Evolutionary conservation across 2,329 filamentous ascomycete species (phyloP), one percentile per base, ranked within the genome.

Genomic region (Malbranchea zuffiana): DNA sequence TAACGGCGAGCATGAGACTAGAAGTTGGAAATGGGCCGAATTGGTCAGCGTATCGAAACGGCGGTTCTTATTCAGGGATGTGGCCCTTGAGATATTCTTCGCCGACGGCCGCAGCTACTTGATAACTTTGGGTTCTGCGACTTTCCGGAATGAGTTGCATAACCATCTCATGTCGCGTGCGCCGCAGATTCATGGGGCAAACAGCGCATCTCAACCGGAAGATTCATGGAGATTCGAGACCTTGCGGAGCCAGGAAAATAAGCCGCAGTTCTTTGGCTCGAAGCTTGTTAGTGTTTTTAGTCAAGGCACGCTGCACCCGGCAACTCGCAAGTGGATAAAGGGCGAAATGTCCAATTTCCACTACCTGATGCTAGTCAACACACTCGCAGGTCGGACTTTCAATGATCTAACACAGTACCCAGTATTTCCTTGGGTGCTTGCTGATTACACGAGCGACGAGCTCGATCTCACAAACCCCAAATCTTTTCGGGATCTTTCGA

Each of bases 321-420:
- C 85, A 6, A 93, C 90, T 51, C 80, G 81, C 46, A 80, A 79
- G 56, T 98, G 90, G 90, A 74, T 90, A 41, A 81, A 79, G 54
- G 90, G 92, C 8, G 90, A 98, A 52, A 85, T 96, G 33, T 96
- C 88, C 10, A 98, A 98, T 57, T 98, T 98, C 51, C 86, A 96
- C 59, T 98, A 98, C 54, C 72, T 98, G 23, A 98, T 98, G 88
- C 78, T 95, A 42, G 78, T 98, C 53, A 98, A 98, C 54, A 96
- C 90, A 0, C 84, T 98, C 73, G 92, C 92, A 18, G 90, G 90
- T 2, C 72, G 90, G 35, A 96, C 90, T 0, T 98, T 98, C 65
- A 98, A 98, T 53, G 90, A 98, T 54, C 68, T 98, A 12, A 98
- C 90, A 0, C 92, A 98, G 52, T 98, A 98, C 51, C 90, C 90